phyloP scores from a whole-genome alignment of 176 grass and related monocot species.

The Lolium rigidum region DNA sequence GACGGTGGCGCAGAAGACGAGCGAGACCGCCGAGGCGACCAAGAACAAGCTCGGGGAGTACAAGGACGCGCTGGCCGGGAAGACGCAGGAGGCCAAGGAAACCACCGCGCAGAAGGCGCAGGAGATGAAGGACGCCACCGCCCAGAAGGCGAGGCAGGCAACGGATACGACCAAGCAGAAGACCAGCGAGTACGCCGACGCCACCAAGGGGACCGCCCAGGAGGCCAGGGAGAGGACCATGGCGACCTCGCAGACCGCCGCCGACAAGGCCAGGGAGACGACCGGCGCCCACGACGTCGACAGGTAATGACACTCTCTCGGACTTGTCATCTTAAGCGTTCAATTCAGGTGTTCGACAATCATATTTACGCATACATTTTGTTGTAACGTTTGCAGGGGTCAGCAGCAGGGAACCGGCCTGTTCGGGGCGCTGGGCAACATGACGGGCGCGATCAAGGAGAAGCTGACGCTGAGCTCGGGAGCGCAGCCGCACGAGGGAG shows the following conservation, averaged over 20 bases:
- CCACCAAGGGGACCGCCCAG: constrained; percentile 26
- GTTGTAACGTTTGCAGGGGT: background rate
- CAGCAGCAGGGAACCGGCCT: constrained; percentile 30
- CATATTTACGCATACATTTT: background rate
- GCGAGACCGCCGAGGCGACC: constrained; percentile 49
- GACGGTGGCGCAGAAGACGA: constrained; percentile 48
- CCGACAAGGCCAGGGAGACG: constrained; percentile 47
- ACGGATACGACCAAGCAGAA: constrained; percentile 51
- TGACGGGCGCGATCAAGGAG: constrained; percentile 78
- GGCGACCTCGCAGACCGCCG: constrained; percentile 54
- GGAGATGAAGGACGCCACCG: constrained; percentile 38
- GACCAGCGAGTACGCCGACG: constrained; percentile 36
- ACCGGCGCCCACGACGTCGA: constrained; percentile 30
- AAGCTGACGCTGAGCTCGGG: constrained; percentile 58
- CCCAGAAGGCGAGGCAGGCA: constrained; percentile 27
- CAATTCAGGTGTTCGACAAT: background rate
- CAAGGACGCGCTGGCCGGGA: constrained; percentile 48
- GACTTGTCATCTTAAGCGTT: too few relatives aligned
- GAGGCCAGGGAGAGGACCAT: constrained; percentile 35
- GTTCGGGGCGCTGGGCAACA: constrained; percentile 61
- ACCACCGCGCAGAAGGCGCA: constrained; percentile 41
- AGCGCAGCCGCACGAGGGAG: background rate
- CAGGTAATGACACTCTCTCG: constrained; percentile 34
- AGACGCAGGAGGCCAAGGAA: constrained; percentile 55
- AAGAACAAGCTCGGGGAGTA: constrained; percentile 59